Evolutionary conservation across 139 green algal genomes (phyloP).

Genomic region (Microglena sp.): DNA sequence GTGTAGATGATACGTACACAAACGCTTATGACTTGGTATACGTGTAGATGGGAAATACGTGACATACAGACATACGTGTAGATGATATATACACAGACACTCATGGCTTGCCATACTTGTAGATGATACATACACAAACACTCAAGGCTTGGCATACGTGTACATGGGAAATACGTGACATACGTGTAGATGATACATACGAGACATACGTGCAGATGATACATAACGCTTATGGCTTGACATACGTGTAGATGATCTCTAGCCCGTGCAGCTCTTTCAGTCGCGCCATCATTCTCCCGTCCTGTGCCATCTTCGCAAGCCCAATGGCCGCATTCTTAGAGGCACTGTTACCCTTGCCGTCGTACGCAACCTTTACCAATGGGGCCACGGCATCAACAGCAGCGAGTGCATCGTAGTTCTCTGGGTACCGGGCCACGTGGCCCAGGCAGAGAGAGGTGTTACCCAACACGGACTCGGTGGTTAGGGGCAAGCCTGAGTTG

Average conservation of each 20-base stretch:
- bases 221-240: slow-evolving; percentile 2
- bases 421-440: slow-evolving; percentile 13
- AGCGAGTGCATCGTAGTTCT: slow-evolving; percentile 9
- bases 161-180: no score
- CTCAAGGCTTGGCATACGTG: no score
- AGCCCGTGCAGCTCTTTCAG: slow-evolving; percentile 53
- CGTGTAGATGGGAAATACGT: no score
- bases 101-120: no score
- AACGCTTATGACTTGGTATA: no score
- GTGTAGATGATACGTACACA: no score
- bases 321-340: slow-evolving; percentile 56
- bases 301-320: slow-evolving; percentile 39
- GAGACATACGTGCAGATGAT: no score
- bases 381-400: slow-evolving; percentile 20
- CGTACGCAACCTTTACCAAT: slow-evolving; percentile 37
- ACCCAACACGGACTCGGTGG: slow-evolving; percentile 22
- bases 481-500: no score
- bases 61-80: no score
- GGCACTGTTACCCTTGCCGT: slow-evolving; percentile 22
- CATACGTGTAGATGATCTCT: slow-evolving; percentile 51
- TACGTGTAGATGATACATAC: no score
- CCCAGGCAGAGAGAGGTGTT: slow-evolving; percentile 33
- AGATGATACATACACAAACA: no score
- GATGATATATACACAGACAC: no score
- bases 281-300: slow-evolving; percentile 27